These are phyloP conservation scores for Diplodia corticola DNA, from an alignment of 2,329 filamentous ascomycete genomes.

Conservation along the genomic window DNA sequence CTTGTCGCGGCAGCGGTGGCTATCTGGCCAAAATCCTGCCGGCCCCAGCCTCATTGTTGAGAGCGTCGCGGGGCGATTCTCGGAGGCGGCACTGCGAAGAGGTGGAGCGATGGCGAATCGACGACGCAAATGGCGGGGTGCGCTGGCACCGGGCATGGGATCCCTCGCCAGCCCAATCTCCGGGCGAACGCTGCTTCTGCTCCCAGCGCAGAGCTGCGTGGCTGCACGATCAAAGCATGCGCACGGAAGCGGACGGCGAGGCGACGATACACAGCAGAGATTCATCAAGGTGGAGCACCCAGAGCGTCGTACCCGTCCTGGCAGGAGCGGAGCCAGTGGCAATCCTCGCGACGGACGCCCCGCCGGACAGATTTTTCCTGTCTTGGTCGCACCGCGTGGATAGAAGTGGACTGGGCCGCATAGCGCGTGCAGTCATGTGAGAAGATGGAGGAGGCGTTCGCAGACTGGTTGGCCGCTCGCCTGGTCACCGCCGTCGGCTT, in stretches of 20 bases:
- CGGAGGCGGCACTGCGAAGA: background rate
- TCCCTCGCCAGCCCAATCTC: slow-evolving; percentile 19
- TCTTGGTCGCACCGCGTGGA: slow-evolving; percentile 8
- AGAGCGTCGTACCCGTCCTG: slow-evolving; percentile 4
- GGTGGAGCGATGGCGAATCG: slow-evolving; percentile 10
- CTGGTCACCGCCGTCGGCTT: slow-evolving; percentile 9
- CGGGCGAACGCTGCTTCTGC: slow-evolving; percentile 14
- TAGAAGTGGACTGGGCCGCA: slow-evolving; percentile 18
- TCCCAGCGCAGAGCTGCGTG: background rate
- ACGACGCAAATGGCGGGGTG: slow-evolving; percentile 14
- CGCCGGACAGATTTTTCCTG: slow-evolving; percentile 13
- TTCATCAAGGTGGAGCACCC: slow-evolving; percentile 11
- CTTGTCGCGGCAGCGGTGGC: slow-evolving; percentile 19
- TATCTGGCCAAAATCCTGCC: slow-evolving; percentile 5
- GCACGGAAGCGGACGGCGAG: slow-evolving; percentile 13
- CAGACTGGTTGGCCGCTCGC: slow-evolving; percentile 18
- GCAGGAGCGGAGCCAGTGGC: background rate
- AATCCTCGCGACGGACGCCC: slow-evolving; percentile 13
- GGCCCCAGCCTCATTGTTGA: slow-evolving; percentile 12
- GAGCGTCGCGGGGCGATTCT: slow-evolving; percentile 14
- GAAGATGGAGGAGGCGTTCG: slow-evolving; percentile 21
- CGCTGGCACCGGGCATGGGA: slow-evolving; percentile 17
- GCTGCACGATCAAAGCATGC: slow-evolving; percentile 18
- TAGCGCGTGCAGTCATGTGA: slow-evolving; percentile 21
- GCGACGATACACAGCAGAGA: slow-evolving; percentile 20